Evolutionary conservation across 495 filamentous ascomycete genomes (phyloP), one percentile per base, ranked within the genome.

Genomic region (Bombardia bombarda): DNA sequence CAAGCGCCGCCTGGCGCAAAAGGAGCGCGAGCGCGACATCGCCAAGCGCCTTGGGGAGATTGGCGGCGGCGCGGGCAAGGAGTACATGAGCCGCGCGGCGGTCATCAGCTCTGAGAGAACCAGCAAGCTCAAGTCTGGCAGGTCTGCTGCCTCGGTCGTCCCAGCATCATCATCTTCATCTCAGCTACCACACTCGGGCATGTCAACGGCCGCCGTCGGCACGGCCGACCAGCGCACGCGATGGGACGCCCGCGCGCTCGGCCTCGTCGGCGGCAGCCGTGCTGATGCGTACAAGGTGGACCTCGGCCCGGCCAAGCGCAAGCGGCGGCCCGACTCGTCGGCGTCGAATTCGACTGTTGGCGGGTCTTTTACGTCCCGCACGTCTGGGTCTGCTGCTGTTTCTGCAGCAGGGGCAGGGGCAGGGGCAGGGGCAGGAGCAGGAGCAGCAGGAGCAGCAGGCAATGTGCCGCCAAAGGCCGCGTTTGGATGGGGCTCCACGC

Each of bases 21-120:
- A 82, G 40, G 80, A 95, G 55, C 83, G 80, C 46, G 92, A 98
- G 60, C 72, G 80, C 7, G 85, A 94, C 35, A 79, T 97, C 37
- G 82, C 82, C 19, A 76, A 78, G 51, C 80, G 75, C 46, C 73
- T 98, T 4, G 69, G 73, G 2, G 52, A 66, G 28, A 52, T 74
- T 12, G 83, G 83, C 1, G 77, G 72, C 38, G 82, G 82, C 10
- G 72, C 84, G 0, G 89, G 86, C 3, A 78, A 75, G 32, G 84
- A 92, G 40, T 95, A 95, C 65, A 77, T 92, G 63, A 68, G 73
- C n/a, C 50, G 49, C 12, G 42, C 49, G 1, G 47, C 53, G 1
- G 22, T 31, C 6, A 36, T 38, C 14, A 16, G 18, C 3, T 21
- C 40, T 17, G 32, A 38, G 6, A 3, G n/a, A 20, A n/a, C 9